Base-by-base conservation (phyloP, 2,329 filamentous ascomycete genomes). In the Fusarium mangiferae region DNA sequence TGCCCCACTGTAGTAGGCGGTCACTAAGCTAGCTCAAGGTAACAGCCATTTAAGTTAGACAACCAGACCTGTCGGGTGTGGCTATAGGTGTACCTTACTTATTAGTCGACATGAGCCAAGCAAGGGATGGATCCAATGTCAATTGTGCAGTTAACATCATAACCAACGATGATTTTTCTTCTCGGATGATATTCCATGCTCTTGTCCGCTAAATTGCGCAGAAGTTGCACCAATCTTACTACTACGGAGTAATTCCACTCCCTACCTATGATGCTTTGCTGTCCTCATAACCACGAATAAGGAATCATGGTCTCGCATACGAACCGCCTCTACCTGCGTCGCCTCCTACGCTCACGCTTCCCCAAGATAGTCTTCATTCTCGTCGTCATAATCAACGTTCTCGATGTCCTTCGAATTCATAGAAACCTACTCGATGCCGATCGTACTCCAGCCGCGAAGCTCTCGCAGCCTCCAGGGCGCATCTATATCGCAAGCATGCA, bases 401-500 rank as follows among this genome's bases (percentile, higher is more conserved):
- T 85, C 72, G 83, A 85, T 39, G 80, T 82, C 42, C 78, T 84
- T 26, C 82, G 82, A 20, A 81, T 85, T 48, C 80, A 83, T 66
- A 76, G 75, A 45, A 77, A 79, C 35, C 79, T 84, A 26, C 64
- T 77, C 72, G 70, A 77, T 72, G 77, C 78, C 66, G 75, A 81
- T 60, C 77, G 64, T 36, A 64, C 76, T 41, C 61, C 66, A 55
- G 59, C 70, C 26, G 73, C 75, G 49, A 71, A 76, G 60, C 74
- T 79, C 52, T 78, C 75, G 61, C 78, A 79, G 49, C 78, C 74
- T 28, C 75, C 70, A 54, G 81, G 84, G 76, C 82, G 84, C 71
- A 87, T 94, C 70, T 94, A 90, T 82, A 92, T 94, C 68, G 89
- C 91, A 9, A 89, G 89, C 69, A 89, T 92, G 78, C 91, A 93